These are phyloP conservation scores for Tremella yokohamensis DNA, from an alignment of 768 basidiomycete genomes.

Conservation along the genomic window DNA sequence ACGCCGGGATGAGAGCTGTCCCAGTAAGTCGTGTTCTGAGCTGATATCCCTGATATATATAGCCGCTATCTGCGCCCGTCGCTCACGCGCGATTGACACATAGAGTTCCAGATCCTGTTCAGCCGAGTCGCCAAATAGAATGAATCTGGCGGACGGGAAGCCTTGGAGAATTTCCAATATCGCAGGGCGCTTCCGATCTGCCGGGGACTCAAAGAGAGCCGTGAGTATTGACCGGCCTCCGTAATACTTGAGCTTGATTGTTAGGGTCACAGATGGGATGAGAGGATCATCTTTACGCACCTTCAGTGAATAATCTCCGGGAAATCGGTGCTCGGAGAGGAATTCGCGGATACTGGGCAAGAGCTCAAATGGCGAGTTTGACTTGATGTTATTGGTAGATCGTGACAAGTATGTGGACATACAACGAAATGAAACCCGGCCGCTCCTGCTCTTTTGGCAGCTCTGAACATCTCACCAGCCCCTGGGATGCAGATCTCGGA, in stretches of 20 bases:
- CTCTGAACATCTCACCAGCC: conserved; percentile 48
- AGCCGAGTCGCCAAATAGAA: conserved; percentile 86
- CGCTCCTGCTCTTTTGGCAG: conserved; percentile 56
- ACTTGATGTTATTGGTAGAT: conserved; percentile 44
- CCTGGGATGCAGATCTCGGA: conserved; percentile 69
- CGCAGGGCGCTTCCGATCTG: conserved; percentile 70
- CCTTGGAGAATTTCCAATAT: conserved; percentile 69
- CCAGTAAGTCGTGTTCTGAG: neutral
- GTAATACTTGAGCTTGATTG: conserved; percentile 67
- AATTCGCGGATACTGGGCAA: conserved; percentile 75
- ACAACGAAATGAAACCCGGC: conserved; percentile 62
- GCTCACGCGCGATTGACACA: conserved; percentile 66
- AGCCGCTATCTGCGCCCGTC: conserved; percentile 63
- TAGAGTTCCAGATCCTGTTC: conserved; percentile 96
- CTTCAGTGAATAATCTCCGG: conserved; percentile 32
- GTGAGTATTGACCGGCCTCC: conserved; percentile 73
- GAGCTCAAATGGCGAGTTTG: conserved; percentile 82
- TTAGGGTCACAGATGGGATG: neutral
- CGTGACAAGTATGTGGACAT: conserved; percentile 4
- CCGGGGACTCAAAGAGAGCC: conserved; percentile 75
- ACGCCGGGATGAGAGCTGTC: neutral
- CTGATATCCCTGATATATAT: conserved; percentile 80
- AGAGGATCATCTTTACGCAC: conserved; percentile 15
- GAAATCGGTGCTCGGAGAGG: conserved; percentile 56
- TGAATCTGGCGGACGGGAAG: conserved; percentile 70